Conservation (phyloP, 2,329 filamentous ascomycete genomes). For the Graphiopsis chlorocephala region DNA sequence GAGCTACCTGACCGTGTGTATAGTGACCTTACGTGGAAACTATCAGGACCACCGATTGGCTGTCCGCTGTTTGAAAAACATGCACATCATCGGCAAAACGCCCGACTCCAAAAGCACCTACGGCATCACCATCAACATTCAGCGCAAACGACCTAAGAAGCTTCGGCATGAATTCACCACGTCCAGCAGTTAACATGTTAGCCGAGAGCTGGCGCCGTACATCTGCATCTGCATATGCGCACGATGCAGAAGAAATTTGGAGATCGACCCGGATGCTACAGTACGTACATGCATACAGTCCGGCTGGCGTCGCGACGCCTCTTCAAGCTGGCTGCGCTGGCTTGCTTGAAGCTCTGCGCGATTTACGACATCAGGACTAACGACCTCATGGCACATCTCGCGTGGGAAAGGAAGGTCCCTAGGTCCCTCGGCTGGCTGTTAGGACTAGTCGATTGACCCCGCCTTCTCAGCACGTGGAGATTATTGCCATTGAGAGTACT, state of each 20-base stretch:
- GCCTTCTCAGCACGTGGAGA: not conserved
- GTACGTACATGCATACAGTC: not conserved
- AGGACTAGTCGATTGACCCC: slow-evolving; percentile 1
- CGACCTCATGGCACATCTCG: not conserved
- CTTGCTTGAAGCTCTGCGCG: slow-evolving; percentile 10
- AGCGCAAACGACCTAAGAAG: not conserved
- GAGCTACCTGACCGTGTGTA: not conserved
- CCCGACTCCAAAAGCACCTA: too few species aligned
- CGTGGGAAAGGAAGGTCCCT: not conserved
- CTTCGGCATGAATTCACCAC: not conserved
- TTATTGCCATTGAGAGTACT: not conserved
- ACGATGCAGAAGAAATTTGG: not conserved
- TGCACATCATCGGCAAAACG: not conserved
- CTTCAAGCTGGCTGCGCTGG: slow-evolving; percentile 2
- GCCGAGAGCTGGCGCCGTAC: not conserved
- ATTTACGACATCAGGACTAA: slow-evolving; percentile 6
- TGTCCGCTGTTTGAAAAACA: not conserved
- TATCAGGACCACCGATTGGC: not conserved
- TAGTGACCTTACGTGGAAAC: not conserved
- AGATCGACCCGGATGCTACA: not conserved
- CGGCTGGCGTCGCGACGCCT: not conserved
- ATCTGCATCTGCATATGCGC: not conserved
- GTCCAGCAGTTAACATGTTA: not conserved
- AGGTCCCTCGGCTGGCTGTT: slow-evolving; percentile 4
- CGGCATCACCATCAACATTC: too few species aligned